Evolutionary conservation across 345 rosid genomes (phyloP), one percentile per base, ranked within the genome.

Genomic region (Linum lewisii): DNA sequence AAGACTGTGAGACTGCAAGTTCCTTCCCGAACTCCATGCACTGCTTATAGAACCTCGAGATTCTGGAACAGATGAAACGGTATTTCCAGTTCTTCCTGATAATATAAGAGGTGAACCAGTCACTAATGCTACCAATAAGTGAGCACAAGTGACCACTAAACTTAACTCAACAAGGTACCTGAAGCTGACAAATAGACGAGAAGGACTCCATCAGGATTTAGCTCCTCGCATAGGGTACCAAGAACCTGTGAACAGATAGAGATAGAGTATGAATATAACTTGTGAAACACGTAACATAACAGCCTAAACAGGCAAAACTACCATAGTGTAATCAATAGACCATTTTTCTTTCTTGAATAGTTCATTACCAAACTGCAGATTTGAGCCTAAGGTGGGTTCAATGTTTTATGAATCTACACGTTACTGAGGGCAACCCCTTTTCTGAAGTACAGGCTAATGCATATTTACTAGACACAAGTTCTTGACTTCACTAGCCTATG

Each of bases 151-250:
- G 54, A 60, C 47, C 36, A 29, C 7, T 51, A 44, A 49, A 64
- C 32, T 26, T 68, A 68, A 24, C 37, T 54, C 37, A 32, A 57
- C 34, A 58, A 22, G 61, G 60, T 63, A 92, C 98, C 98, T 71
- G 96, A 83, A 69, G 93, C 98, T 65, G 96, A 92, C 65, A 88
- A 75, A 76, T 86, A 92, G 75, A 92, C 38, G 57, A 92, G 75
- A 51, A 92, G 81, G 69, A 92, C 72, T 34, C 96, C 95, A 72
- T 88, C 90, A 53, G 81, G 69, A 36, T 92, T 85, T 26, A 88
- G 88, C 81, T 92, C 96, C 75, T 86, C 96, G 67, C 82, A 80
- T 62, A 82, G 79, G 44, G 87, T 92, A 45, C 95, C 93, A 75
- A 92, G 74, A 68, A 92, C 95, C 96, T 92, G 76, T 73, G 57